These are phyloP conservation scores for Cutaneotrichosporon mucoides DNA, from an alignment of 1,284 basidiomycete genomes.

Conservation along the genomic window DNA sequence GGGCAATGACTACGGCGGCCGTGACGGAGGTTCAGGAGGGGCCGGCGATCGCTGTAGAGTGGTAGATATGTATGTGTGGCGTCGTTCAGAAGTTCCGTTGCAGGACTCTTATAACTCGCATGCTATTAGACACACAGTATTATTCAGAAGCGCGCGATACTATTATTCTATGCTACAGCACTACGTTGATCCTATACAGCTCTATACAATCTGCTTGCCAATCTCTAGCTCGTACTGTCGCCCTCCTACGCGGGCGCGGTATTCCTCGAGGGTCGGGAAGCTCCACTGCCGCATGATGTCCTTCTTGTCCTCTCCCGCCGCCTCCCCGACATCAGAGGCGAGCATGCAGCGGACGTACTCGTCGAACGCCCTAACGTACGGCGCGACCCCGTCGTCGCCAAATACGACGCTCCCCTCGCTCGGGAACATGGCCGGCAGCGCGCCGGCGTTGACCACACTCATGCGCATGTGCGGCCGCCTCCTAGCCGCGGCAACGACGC, in stretches of 20 bases:
- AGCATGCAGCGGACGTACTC: neutral
- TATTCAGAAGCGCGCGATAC: too few species aligned
- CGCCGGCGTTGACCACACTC: neutral
- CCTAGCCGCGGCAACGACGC: neutral
- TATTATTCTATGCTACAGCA: too few species aligned
- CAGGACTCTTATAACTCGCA: too few species aligned
- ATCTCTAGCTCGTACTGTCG: neutral
- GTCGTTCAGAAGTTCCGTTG: too few species aligned
- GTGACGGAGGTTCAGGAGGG: too few species aligned
- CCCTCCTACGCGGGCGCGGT: neutral
- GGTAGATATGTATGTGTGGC: too few species aligned
- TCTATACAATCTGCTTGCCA: neutral
- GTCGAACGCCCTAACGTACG: neutral
- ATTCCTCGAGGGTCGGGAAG: neutral
- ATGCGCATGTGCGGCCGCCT: neutral
- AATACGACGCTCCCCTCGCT: neutral
- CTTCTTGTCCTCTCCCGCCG: neutral
- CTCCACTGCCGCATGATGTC: neutral
- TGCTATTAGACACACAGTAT: too few species aligned
- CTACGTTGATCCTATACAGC: too few species aligned
- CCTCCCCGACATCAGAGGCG: neutral
- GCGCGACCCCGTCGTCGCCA: neutral
- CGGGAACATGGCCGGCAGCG: neutral
- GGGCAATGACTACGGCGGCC: too few species aligned
- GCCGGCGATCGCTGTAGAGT: too few species aligned